Evolutionary conservation across 2,329 filamentous ascomycete genomes (phyloP).

Genomic region (Microdochium nivale): DNA sequence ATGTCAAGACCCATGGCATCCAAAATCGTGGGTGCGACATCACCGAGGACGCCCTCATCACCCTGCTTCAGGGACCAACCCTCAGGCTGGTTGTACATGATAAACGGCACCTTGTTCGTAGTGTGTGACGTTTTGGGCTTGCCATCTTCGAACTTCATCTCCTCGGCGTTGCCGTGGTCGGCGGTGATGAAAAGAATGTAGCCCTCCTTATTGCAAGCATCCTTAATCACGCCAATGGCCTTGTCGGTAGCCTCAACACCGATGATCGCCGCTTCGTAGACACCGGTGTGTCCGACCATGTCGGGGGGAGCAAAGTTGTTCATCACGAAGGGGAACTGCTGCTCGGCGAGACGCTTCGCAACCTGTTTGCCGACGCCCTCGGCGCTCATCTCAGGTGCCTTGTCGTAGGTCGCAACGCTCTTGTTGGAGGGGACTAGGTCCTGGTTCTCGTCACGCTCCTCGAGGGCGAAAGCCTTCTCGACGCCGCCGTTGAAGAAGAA

Average conservation of each 20-base stretch:
- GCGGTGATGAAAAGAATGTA: constrained; percentile 94
- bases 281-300: constrained; percentile 98
- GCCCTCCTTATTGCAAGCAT: constrained; percentile 85
- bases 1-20: constrained; percentile 84
- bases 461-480: constrained; percentile 89
- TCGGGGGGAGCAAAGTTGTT: constrained; percentile 99
- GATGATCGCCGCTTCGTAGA: constrained; percentile 87
- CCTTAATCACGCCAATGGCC: constrained; percentile 86
- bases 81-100: constrained; percentile 94
- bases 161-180: constrained; percentile 96
- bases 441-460: constrained; percentile 76
- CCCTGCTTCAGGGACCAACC: constrained; percentile 80
- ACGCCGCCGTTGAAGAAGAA: constrained; percentile 99
- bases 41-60: constrained; percentile 77
- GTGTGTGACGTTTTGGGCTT: constrained; percentile 98
- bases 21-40: constrained; percentile 92
- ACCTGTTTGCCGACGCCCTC: constrained; percentile 85
- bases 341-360: constrained; percentile 74
- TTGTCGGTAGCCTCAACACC: constrained; percentile 82
- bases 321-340: constrained; percentile 94
- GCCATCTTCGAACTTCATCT: constrained; percentile 95
- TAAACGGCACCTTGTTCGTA: constrained; percentile 92
- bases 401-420: constrained; percentile 85
- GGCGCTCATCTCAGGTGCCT: constrained; percentile 92
- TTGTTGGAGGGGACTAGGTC: constrained; percentile 82